Evolutionary conservation across 2,329 filamentous ascomycete genomes (phyloP), one percentile per base, ranked within the genome.

Genomic region (Chrysoporthe puriensis): DNA sequence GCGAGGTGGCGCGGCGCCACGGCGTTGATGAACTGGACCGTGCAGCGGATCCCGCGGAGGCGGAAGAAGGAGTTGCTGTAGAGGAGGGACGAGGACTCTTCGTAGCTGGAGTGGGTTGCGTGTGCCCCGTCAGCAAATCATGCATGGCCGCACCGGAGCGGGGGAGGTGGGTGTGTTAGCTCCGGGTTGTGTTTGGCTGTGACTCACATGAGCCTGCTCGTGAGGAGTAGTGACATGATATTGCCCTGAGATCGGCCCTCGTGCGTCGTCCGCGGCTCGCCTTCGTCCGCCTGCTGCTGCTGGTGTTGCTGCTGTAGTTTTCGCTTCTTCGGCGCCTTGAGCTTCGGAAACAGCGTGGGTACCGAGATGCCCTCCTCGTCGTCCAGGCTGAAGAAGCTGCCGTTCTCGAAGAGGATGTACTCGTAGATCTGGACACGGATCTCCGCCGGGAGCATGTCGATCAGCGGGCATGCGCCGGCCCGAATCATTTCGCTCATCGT

Each of bases 21-120:
- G 58, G 56, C 50, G 62, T 65, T 68, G 66, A 70, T 67, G 66
- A 70, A 70, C 32, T 63, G 62, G 66, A 65, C 64, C 0, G 66
- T 70, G 11, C 62, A n/a, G 58, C 60, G 43, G 52, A 70, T 70
- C n/a, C 68, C 68, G 68, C 68, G 68, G 50, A 70, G 66, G 58
- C 68, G 68, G 68, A 70, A 70, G 66, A 70, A 70, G 44, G 68
- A 62, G 34, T 59, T 62, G 50, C 65, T 58, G 66, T 70, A 70
- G 44, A 70, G 66, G 48, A 68, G 48, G 32, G 56, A 42, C 43
- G 66, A 57, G 52, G 68, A 62, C 34, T 70, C 68, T 34, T 62
- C 46, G 62, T 65, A 70, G 58, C 68, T 70, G 59, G 36, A 16
- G 26, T 40, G 21, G 11, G 14, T 3, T 5, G 16, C 16, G 57